A percentile compares a stretch with the other conserved stretches of the same genome.
These are phyloP conservation scores for Lignosus rhinocerotis DNA, from an alignment of 1,284 basidiomycete genomes.

Conservation along the genomic window DNA sequence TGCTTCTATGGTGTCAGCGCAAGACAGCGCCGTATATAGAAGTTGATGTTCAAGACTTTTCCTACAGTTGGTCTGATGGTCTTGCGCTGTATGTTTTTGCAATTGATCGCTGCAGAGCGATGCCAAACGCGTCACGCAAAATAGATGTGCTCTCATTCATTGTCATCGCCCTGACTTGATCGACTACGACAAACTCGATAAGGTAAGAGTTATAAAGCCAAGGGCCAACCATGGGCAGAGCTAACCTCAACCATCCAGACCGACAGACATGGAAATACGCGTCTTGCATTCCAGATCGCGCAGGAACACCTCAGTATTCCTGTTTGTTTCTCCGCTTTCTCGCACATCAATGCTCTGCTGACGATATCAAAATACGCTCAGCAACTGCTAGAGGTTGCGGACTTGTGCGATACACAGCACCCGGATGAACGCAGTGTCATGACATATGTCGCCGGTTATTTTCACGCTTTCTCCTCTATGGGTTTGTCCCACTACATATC, in stretches of 20 bases:
- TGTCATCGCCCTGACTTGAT: constrained; percentile 94
- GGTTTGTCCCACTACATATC: constrained; percentile 53
- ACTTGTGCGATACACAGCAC: constrained; percentile 85
- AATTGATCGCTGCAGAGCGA: neutral
- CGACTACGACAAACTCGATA: constrained; percentile 84
- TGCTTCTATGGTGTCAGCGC: constrained; percentile 96
- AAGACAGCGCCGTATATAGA: constrained; percentile 92
- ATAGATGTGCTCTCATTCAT: constrained; percentile 94
- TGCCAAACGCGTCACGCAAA: neutral
- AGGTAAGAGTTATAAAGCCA: constrained; percentile 42
- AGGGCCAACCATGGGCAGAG: neutral
- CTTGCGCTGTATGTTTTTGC: constrained; percentile 72
- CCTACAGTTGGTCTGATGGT: constrained; percentile 90
- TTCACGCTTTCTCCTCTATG: constrained; percentile 98
- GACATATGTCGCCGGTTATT: constrained; percentile 95
- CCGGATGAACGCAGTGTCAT: constrained; percentile 96
- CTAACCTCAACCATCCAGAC: constrained; percentile 38
- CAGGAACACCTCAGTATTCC: constrained; percentile 88
- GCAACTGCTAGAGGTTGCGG: constrained; percentile 95
- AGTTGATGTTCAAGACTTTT: constrained; percentile 93
- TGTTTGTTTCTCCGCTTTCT: constrained; percentile 46
- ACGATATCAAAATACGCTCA: constrained; percentile 32
- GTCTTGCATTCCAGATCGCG: constrained; percentile 84
- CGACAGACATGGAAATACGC: constrained; percentile 81
- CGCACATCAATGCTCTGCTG: constrained; percentile 5